Evolutionary conservation across 2,329 filamentous ascomycete genomes (phyloP).

Genomic region (Colletotrichum sp.): DNA sequence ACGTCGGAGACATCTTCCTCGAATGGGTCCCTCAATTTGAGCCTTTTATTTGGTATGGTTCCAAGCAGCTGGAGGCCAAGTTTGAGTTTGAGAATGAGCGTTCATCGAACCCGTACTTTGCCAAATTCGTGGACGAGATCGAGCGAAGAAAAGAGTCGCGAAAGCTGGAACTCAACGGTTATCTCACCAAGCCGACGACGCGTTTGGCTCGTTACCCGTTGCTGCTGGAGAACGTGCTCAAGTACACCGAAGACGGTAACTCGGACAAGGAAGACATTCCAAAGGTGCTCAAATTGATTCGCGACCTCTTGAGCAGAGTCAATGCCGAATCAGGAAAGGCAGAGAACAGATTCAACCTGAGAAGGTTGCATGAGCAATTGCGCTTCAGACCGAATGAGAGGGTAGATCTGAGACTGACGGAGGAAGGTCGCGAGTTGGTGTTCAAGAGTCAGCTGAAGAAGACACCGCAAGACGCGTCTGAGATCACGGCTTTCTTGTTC

Average conservation of each 20-base stretch:
- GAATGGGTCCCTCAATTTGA: slow-evolving; percentile 92
- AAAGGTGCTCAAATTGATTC: slow-evolving; percentile 84
- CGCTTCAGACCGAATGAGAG: slow-evolving; percentile 89
- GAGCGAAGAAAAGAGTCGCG: slow-evolving; percentile 95
- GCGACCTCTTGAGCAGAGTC: slow-evolving; percentile 84
- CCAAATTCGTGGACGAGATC: slow-evolving; percentile 94
- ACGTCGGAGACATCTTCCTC: slow-evolving; percentile 92
- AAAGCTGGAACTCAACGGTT: slow-evolving; percentile 96
- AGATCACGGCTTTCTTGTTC: slow-evolving; percentile 94
- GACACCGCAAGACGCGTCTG: slow-evolving; percentile 74
- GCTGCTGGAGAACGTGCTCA: slow-evolving; percentile 87
- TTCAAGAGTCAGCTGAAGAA: slow-evolving; percentile 97
- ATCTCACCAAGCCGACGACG: slow-evolving; percentile 96
- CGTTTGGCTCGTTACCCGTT: slow-evolving; percentile 92
- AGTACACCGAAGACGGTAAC: slow-evolving; percentile 88
- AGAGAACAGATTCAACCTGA: slow-evolving; percentile 95
- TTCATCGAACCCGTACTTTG: slow-evolving; percentile 81
- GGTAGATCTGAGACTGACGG: slow-evolving; percentile 92
- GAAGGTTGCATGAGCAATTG: slow-evolving; percentile 88
- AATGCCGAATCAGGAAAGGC: slow-evolving; percentile 96
- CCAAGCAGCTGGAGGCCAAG: slow-evolving; percentile 94
- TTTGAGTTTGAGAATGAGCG: slow-evolving; percentile 98
- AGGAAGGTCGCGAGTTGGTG: slow-evolving; percentile 89
- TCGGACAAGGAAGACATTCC: slow-evolving; percentile 92
- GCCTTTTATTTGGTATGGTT: slow-evolving; percentile 95